Evolutionary conservation across 2,329 filamentous ascomycete genomes (phyloP), one percentile per base, ranked within the genome.

Genomic region (Talaromyces atroroseus): DNA sequence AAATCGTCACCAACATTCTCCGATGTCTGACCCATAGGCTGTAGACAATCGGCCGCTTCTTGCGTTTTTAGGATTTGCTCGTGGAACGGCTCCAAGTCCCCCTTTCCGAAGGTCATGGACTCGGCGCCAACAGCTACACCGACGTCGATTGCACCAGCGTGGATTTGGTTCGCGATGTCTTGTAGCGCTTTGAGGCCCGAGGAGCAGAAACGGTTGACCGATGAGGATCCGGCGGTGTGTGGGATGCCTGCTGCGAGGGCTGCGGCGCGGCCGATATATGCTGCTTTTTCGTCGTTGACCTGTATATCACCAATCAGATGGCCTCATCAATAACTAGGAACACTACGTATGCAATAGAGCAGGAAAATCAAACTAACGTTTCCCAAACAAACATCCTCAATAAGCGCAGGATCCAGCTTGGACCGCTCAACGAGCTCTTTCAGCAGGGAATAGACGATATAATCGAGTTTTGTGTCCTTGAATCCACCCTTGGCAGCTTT

Each of bases 1-100:
- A 97, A 97, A 76, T 97, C 94, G 49, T 84, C 84, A 65, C 87
- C 90, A 26, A 99, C 91, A 70, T 97, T 97, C 79, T 99, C 94
- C 58, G 88, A 92, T 2, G 94, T 99, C 83, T 95, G 95, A 21
- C 94, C 94, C 94, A 99, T 99, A 63, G 92, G 89, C 80, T 91
- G 84, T 84, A 92, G 84, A 80, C 91, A 94, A 76, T 97, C 92
- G 48, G 74, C 74, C 0, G 90, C 83, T 69, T 96, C 90, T 70
- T 90, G 87, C 76, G 82, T 88, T 67, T 80, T 77, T 64, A 89
- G 77, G 59, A 97, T 84, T 61, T 87, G 85, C 62, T 87, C 84
- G 71, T 90, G 86, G 74, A 96, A 94, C 3, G 88, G 86, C 61
- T 83, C 74, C 23, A 85, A 83, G 38, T 90, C 80, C 21, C 81